phyloP scores from a whole-genome alignment of 345 rosid species.

The Arabis hirsuta region DNA sequence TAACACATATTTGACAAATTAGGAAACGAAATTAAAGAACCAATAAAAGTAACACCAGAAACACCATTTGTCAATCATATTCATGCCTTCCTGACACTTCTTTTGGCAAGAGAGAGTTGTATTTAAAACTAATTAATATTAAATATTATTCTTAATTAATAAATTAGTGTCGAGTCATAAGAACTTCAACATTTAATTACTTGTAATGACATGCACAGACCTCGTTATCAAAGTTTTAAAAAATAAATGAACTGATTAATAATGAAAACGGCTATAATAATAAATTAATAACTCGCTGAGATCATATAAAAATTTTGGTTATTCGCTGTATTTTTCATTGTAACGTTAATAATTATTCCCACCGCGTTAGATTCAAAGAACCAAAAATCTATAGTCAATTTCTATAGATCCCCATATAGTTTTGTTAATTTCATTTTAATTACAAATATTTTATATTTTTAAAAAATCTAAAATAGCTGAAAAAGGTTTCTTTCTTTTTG shows the following conservation, averaged over 20 bases:
- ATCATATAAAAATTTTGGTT: background rate
- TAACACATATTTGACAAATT: slow-evolving; percentile 20
- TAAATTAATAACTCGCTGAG: background rate
- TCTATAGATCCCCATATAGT: slow-evolving; percentile 5
- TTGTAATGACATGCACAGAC: slow-evolving; percentile 32
- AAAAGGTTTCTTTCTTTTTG: slow-evolving; percentile 25
- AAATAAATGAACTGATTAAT: slow-evolving; percentile 12
- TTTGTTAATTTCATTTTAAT: background rate
- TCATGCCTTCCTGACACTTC: slow-evolving; percentile 32
- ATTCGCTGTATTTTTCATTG: slow-evolving; percentile 12
- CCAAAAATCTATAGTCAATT: slow-evolving; percentile 2
- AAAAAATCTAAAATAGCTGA: slow-evolving; percentile 9
- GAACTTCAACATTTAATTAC: slow-evolving; percentile 14
- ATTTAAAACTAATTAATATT: slow-evolving; percentile 10
- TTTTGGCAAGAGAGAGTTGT: slow-evolving; percentile 4
- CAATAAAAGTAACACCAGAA: slow-evolving; percentile 28
- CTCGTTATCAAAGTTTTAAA: slow-evolving; percentile 8
- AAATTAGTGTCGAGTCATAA: slow-evolving; percentile 28
- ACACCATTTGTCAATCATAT: slow-evolving; percentile 34
- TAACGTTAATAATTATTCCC: slow-evolving; percentile 12
- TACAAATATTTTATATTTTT: background rate
- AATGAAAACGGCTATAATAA: background rate
- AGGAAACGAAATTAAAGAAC: slow-evolving; percentile 29
- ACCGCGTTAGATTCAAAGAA: slow-evolving; percentile 36
- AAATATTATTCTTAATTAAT: background rate